Evolutionary conservation across 1,139 yeast genomes (phyloP), one percentile per base, ranked within the genome.

Genomic region (Geotrichum bryndzae): DNA sequence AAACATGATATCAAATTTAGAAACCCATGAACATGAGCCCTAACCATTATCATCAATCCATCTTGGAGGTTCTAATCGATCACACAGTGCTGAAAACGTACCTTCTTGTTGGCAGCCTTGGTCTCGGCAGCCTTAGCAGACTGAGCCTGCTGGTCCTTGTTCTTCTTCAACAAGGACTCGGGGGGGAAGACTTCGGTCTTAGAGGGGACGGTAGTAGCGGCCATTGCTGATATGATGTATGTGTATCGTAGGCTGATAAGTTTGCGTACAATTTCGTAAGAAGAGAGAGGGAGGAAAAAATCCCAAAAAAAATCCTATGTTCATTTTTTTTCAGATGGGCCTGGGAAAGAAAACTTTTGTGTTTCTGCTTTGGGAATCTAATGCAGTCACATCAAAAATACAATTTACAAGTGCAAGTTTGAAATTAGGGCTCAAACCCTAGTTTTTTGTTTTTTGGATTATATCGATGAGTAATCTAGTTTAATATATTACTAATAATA

Each of bases 161-260:
- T 83, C 88, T 91, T 90, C 89, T 94, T 94, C 81, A 90, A 83
- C 78, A 89, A 90, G 77, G 97, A 84, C 88, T 94, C 99, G 82
- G 99, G 99, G 80, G 79, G 72, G 58, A 74, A 70, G 59, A 72
- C 75, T 63, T 71, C 69, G 66, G 68, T 66, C 61, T 53, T 50
- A 29, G 59, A 33, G 51, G 62, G 62, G 51, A 60, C 62, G 57
- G 62, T 56, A 53, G 57, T 53, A 69, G 63, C 63, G 60, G 60
- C 63, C 63, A 60, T 57, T 60, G 63, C 60, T 60, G 60, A 53
- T 53, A 54, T 41, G 48, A 41, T 50, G 55, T 56, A 29, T 53
- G 10, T 52, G 58, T 53, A 45, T 57, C 52, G 56, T 56, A 50
- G 53, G 58, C 54, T 48, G 51, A 54, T 56, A 53, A 57, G 56